Evolutionary conservation across 2,329 filamentous ascomycete species (phyloP), one percentile per base, ranked within the genome.

Genomic region (Passalora sequoiae): DNA sequence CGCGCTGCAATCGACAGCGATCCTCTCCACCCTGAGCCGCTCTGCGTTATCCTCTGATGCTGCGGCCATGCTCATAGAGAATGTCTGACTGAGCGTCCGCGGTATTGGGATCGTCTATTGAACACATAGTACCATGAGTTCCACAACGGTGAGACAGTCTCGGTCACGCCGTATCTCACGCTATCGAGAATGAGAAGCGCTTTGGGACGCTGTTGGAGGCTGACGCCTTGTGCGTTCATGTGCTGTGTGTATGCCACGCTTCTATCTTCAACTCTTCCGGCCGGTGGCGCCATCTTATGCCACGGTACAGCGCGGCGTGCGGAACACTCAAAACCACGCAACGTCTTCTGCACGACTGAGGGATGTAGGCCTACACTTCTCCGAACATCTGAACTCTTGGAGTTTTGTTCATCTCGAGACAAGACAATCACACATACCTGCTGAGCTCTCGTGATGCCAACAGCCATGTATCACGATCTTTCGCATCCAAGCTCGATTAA

Each of bases 81-180:
- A 33, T 33, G 15, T 19, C 15, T 33, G n/a, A n/a, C n/a, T n/a
- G n/a, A n/a, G n/a, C n/a, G 30, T 19, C 30, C 30, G 30, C 21
- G 30, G 30, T 33, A 17, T 33, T 19, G 30, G 30, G 30, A 33
- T 19, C 17, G 4, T 31, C n/a, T 31, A n/a, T 31, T 16, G 17
- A 31, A 12, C 16, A 10, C 30, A 19, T 33, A 19, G 30, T 19
- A 19, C 10, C 21, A 19, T 33, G 5, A 19, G 30, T 33, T 33
- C 30, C 17, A 4, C 6, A 19, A 9, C n/a, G 15, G 30, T 33
- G 30, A 33, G 30, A 19, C 15, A 12, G 30, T 33, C 15, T 33
- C 30, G 30, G 30, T 19, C 30, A 33, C 17, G 30, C 30, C 30
- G 30, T n/a, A n/a, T n/a, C n/a, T n/a, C n/a, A n/a, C n/a, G n/a